Base-by-base conservation (phyloP, 768 basidiomycete genomes). In the Galerina marginata region DNA sequence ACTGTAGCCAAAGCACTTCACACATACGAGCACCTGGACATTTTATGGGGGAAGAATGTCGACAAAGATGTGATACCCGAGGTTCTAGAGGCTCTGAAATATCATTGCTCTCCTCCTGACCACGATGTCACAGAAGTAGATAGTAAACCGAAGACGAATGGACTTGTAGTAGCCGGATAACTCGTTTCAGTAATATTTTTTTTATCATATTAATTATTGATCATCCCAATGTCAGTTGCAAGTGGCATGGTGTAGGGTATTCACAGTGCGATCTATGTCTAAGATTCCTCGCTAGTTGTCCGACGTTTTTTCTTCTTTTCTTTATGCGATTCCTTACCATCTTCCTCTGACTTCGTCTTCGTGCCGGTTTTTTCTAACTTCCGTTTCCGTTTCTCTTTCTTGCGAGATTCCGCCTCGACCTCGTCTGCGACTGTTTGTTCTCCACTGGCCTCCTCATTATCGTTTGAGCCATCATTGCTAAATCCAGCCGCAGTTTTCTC, bases 11-110 rank as follows among this genome's bases (percentile, higher is more conserved):
- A 73, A 63, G 69, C 77, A 1, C 68, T 89, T 45, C 69, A 69
- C 6, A 79, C 83, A 2, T 92, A 94, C 71, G 93, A 94, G 67
- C 92, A 94, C 66, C 70, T 94, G 46, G 92, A 94, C 69, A 79
- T 93, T 11, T 71, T 94, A 37, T 94, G 92, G 92, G n/a, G 92
- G 0, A 81, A 82, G 67, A 76, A 91, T 61, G 81, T 93, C 11
- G 78, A 92, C 63, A 76, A 79, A 64, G 89, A 93, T 61, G 92
- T 94, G 36, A 87, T 92, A 62, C 92, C 93, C 0, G 80, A 86
- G 67, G 92, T 93, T 12, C 66, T 92, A 6, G 75, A 80, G 26
- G 80, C 88, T 10, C 74, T 94, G 62, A 74, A 80, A 56, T 68
- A 77, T 44, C 77, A 88, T 60, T 63, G 62, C 42, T n/a, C 56